phyloP scores from a whole-genome alignment of 352 stramenopile species.

The Pythium rhizo-oryzae region DNA sequence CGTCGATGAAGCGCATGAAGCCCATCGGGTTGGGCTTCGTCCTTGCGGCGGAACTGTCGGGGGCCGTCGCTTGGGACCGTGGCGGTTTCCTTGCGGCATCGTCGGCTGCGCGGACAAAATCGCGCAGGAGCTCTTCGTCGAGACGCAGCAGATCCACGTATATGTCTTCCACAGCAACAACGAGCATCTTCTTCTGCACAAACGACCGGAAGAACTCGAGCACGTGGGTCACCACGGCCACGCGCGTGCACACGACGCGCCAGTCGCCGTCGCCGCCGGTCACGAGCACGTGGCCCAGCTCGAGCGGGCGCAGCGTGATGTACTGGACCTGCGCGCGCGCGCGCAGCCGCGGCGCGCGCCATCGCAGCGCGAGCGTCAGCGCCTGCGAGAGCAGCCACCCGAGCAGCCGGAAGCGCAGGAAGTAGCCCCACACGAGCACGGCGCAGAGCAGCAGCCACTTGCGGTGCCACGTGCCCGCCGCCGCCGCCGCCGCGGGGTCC shows the following conservation, averaged over 20 bases:
- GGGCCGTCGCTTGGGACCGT: background rate
- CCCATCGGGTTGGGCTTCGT: conserved; percentile 41
- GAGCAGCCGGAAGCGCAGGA: conserved; percentile 61
- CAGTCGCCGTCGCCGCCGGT: conserved; percentile 33
- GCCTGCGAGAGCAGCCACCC: conserved; percentile 50
- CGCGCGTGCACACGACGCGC: conserved; percentile 46
- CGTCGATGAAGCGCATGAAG: conserved; percentile 70
- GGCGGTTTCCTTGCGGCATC: background rate
- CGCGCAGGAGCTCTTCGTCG: conserved; percentile 40
- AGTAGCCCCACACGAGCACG: conserved; percentile 46
- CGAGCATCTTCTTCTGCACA: conserved; percentile 68
- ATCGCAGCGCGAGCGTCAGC: conserved; percentile 39
- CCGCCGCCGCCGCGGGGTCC: background rate
- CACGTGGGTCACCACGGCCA: conserved; percentile 54
- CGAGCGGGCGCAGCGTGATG: conserved; percentile 46
- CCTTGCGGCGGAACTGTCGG: background rate
- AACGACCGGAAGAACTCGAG: conserved; percentile 76
- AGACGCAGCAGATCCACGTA: conserved; percentile 37
- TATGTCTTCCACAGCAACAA: conserved; percentile 57
- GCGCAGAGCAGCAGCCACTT: conserved; percentile 60
- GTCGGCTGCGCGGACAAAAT: conserved; percentile 17
- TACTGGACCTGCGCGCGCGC: conserved; percentile 43
- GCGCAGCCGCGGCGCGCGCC: conserved; percentile 24
- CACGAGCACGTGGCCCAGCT: conserved; percentile 53
- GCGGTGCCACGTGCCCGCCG: conserved; percentile 46